Base-by-base conservation (phyloP, 768 basidiomycete species). In the Boletus sp. region DNA sequence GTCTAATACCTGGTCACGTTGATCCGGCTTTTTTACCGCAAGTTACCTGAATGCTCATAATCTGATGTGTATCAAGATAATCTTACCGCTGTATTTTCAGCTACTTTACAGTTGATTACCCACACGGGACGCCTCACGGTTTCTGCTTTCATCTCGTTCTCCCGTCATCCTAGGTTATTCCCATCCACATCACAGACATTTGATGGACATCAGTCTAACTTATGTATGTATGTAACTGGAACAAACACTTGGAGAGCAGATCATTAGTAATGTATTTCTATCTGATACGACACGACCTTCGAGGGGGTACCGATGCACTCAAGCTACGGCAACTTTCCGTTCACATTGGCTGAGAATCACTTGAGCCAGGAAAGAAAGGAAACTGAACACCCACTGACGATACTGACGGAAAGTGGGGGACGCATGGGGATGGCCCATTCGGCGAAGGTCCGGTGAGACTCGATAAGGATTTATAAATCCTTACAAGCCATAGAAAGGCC, bases 141-240 rank as follows among this genome's bases (percentile, higher is more conserved):
- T 62, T 71, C 50, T 62, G 58, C 52, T 65, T 55, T 58, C 50
- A 41, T 58, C n/a, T 62, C 32, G 33, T 46, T 33, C n/a, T n/a
- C 20, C 50, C 49, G 45, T 29, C 47, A 29, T 40, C 30, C 53
- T 40, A 32, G 28, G 30, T 36, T 57, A 55, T 59, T 58, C 55
- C 54, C 56, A 47, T 35, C 46, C 5, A 47, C 56, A 57, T 54
- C 24, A 29, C 14, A 41, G 68, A 70, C 64, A 67, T 58, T 58
- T 61, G 65, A 63, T 58, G 58, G 67, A 67, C 55, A 50, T 50
- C 55, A 51, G 36, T 50, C 48, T 51, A 46, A 60, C 54, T 30
- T 69, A 69, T 70, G 71, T 70, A 72, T 72, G 61, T 58, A 58
- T 24, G 24, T 24, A 24, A 56, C 57, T 33, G 68, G 58, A 72